Conservation (phyloP, 2,329 filamentous ascomycete genomes). For the Thielaviopsis euricoi region DNA sequence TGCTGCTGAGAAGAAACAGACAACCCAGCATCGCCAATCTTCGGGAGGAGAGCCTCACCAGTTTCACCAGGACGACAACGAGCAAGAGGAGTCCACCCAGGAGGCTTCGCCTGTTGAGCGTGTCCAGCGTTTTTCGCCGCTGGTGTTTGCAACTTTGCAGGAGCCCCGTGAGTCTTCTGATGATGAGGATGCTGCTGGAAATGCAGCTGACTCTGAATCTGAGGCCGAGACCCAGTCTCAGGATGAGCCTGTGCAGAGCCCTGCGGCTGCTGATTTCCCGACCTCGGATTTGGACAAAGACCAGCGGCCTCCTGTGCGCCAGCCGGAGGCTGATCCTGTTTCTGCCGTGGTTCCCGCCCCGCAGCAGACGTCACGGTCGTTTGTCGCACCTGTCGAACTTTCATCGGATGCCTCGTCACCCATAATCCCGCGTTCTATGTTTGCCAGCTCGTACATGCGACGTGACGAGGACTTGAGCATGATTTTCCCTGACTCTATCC, state of each 20-base stretch:
- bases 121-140: background rate
- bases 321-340: background rate
- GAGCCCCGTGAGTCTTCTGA: background rate
- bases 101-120: background rate
- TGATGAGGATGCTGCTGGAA: background rate
- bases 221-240: background rate
- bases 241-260: background rate
- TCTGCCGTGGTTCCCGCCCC: background rate
- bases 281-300: background rate
- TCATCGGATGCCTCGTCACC: constrained; percentile 1
- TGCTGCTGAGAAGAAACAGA: background rate
- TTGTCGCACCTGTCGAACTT: background rate
- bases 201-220: background rate
- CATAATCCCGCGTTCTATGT: constrained; percentile 5
- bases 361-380: background rate
- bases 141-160: background rate
- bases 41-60: background rate
- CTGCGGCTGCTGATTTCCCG: background rate
- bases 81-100: background rate
- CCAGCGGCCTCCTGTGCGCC: background rate
- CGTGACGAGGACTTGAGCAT: constrained; percentile 37
- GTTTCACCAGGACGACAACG: background rate
- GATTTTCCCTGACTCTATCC: constrained; percentile 39
- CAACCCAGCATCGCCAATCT: background rate
- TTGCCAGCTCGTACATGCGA: constrained; percentile 9